Evolutionary conservation across 441 rosid species (phyloP), one percentile per base, ranked within the genome.

Genomic region (Erodium moschatum): DNA sequence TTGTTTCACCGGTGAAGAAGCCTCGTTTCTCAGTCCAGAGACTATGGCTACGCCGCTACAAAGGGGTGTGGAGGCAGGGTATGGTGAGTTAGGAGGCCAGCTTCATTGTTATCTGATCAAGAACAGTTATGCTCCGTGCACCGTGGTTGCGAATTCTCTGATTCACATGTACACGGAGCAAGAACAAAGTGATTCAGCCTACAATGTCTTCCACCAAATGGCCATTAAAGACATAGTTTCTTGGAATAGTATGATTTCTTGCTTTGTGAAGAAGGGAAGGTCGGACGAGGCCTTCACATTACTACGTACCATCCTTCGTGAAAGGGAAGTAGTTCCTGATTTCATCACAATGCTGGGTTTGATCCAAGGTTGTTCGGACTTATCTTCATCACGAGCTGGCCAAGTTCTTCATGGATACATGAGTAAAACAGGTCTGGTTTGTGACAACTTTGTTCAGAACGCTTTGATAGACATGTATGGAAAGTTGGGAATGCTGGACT

Each of bases 391-490:
- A 24, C 69, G 62, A 65, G 69, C 50, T 9, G 82, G 82, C 20
- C 72, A 70, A 58, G 33, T 70, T 6, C 61, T 81, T 38, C 82
- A 81, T 68, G 82, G 82, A 13, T 78, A 69, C 21, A 42, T 76
- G 11, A 74, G 67, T 0, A 76, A 67, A 66, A 44, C 74, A 48
- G 80, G 77, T 10, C 46, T 78, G 15, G 64, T 70, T 2, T 10
- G 70, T 20, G 80, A 78, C 61, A 65, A 42, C 24, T 78, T 65
- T 2, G 13, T 78, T 31, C 82, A 74, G 70, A 81, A 81, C 52
- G 74, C 80, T 54, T 69, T 74, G 60, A 72, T 78, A 11, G 75
- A 81, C 62, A 67, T 78, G 77, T 78, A 81, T 46, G 84, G 82
- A 62, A 72, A 69, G 68, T 63, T 71, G 0, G 79, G 82, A 1